Conservation (phyloP, 352 stramenopile genomes). For the Phytopythium kandeliae region DNA sequence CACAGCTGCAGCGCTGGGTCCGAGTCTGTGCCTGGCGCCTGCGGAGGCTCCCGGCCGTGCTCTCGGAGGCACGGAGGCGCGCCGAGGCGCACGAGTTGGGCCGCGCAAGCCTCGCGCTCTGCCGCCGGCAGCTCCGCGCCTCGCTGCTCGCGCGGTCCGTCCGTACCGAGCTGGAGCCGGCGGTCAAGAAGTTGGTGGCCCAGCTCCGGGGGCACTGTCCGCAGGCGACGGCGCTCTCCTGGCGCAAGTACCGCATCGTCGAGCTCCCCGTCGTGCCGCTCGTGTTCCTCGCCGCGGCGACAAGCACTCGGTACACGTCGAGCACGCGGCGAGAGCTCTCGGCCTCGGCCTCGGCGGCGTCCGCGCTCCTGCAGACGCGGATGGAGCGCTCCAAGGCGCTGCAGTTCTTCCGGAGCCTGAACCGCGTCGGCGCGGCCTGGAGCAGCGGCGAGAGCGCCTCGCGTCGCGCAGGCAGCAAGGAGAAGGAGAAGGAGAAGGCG, state of each 20-base stretch:
- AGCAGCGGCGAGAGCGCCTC: constrained; percentile 2
- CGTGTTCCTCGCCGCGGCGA: constrained; percentile 2
- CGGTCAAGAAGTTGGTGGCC: background rate
- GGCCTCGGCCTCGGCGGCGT: background rate
- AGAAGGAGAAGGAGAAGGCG: too few relatives aligned
- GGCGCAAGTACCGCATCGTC: constrained; percentile 5
- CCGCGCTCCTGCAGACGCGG: background rate
- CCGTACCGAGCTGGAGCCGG: background rate
- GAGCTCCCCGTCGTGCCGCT: constrained; percentile 2
- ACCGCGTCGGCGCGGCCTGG: background rate
- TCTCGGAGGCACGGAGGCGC: background rate
- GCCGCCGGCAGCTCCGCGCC: background rate
- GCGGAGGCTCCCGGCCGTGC: background rate
- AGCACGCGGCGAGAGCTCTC: background rate
- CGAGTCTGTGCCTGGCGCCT: background rate
- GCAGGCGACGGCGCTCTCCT: background rate
- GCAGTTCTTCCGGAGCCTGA: constrained; percentile 7
- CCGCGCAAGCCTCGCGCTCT: background rate
- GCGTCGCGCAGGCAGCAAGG: constrained; percentile 6
- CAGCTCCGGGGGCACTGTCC: background rate
- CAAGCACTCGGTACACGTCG: background rate
- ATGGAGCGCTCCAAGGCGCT: constrained; percentile 6
- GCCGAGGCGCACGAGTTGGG: constrained; percentile 4
- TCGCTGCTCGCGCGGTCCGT: background rate
- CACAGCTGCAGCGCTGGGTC: background rate